Evolutionary conservation across 768 basidiomycete genomes (phyloP), one percentile per base, ranked within the genome.

Genomic region (Macrocybe gigantea): DNA sequence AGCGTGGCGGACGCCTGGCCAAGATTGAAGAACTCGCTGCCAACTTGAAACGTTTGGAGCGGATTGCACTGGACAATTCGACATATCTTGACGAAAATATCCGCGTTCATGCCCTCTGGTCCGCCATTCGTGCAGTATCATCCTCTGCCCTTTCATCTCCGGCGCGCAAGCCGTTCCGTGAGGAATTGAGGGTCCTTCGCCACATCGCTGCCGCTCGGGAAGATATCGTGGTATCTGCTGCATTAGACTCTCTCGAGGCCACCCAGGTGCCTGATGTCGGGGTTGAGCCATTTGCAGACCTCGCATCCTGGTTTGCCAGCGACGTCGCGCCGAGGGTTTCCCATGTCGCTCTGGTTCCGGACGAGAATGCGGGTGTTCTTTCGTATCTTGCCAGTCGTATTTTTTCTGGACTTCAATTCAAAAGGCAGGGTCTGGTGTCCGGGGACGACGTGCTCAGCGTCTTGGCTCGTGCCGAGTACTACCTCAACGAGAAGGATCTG

Each of bases 1-100:
- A 99, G 66, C 92, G 96, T 38, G 93, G 93, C 11, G 93, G 93
- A 9, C 87, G 96, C 47, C 78, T 99, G 7, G 88, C 93, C 39
- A 96, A 93, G 66, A 82, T 99, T 33, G 93, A 95, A 59, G 89
- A 94, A 63, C 84, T 99, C 41, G 85, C 93, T 7, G 81, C 88
- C 5, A 85, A 87, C 41, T 70, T 98, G 55, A 94, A 96, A 65
- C 85, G 89, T 52, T 81, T 99, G 31, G 93, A 96, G 64, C 82
- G 88, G 49, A 75, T 96, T 50, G 86, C 93, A 0, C 77, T 95
- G 31, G 93, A 95, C 67, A 98, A 97, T 67, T 88, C 88, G 3
- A 69, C 74, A 12, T 88, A 90, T 56, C 83, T 98, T 46, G 93
- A 95, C 60, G 93, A 96, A 66, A 97, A 95, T 65, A 80, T 94